A percentile compares a stretch with the other conserved stretches of the same genome.
Conservation (phyloP, 2,329 filamentous ascomycete genomes). For the Cadophora sp. region DNA sequence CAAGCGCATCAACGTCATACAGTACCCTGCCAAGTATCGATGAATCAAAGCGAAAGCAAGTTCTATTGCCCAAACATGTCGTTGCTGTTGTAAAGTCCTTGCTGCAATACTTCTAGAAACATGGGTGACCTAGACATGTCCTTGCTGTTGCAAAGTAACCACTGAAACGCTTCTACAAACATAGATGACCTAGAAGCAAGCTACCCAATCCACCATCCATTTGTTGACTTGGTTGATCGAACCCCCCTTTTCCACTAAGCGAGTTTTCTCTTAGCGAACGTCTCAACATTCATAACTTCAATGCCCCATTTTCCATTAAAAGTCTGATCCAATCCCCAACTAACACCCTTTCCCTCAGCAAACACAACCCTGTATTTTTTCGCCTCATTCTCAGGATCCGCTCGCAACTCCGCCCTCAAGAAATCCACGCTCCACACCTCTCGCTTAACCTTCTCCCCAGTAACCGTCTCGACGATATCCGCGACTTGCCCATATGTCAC, state of each 20-base stretch:
- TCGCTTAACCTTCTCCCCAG: conserved; percentile 50
- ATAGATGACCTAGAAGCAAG: too few relatives aligned
- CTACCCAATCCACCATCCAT: background rate
- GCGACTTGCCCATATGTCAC: conserved; percentile 62
- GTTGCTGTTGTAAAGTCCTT: too few relatives aligned
- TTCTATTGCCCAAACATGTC: too few relatives aligned
- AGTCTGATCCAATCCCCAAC: conserved; percentile 61
- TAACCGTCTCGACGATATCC: conserved; percentile 55
- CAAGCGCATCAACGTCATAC: too few relatives aligned
- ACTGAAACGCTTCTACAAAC: too few relatives aligned
- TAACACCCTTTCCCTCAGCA: conserved; percentile 62
- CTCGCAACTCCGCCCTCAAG: conserved; percentile 53
- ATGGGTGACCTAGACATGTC: too few relatives aligned
- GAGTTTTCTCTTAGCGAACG: conserved; percentile 18
- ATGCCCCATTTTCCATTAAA: conserved; percentile 60
- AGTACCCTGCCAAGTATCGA: too few relatives aligned
- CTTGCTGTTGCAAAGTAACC: too few relatives aligned
- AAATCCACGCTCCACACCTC: conserved; percentile 56
- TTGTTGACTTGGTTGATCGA: background rate
- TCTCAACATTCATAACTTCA: conserved; percentile 50
- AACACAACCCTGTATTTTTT: conserved; percentile 69
- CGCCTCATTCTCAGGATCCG: conserved; percentile 55
- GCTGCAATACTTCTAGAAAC: too few relatives aligned
- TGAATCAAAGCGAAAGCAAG: too few relatives aligned
- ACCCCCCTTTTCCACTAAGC: background rate